Conservation (phyloP, 2,329 filamentous ascomycete genomes). For the Trichoderma koningii region DNA sequence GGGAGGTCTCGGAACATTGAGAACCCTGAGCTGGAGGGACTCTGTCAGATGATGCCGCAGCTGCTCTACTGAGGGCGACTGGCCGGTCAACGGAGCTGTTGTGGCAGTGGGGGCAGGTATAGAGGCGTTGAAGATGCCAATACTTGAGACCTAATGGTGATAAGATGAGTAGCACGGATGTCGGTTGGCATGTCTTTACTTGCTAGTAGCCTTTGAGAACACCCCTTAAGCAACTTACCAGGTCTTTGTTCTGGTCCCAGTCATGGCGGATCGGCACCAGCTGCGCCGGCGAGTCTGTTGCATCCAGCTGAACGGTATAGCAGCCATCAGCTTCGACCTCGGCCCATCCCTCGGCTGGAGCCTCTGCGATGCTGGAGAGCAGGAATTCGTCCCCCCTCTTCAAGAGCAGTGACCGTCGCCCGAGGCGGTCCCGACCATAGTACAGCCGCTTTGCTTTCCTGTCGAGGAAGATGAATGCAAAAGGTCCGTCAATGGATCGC, state of each 20-base stretch:
- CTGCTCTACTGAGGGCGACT: slow-evolving; percentile 53
- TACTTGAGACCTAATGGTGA: slow-evolving; percentile 51
- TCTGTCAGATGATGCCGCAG: slow-evolving; percentile 58
- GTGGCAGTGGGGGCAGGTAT: slow-evolving; percentile 41
- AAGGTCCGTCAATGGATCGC: slow-evolving; percentile 73
- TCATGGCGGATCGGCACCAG: slow-evolving; percentile 34
- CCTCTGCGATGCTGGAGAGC: slow-evolving; percentile 71
- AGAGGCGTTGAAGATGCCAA: slow-evolving; percentile 55
- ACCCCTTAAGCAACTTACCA: slow-evolving; percentile 47
- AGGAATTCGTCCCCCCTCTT: slow-evolving; percentile 54
- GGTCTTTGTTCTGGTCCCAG: slow-evolving; percentile 42
- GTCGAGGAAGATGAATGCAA: slow-evolving; percentile 86
- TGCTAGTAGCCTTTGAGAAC: not conserved
- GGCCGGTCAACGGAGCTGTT: slow-evolving; percentile 27
- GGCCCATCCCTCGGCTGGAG: slow-evolving; percentile 57
- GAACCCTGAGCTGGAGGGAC: slow-evolving; percentile 65
- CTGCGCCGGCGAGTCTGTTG: slow-evolving; percentile 9
- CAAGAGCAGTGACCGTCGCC: slow-evolving; percentile 77
- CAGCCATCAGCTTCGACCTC: slow-evolving; percentile 87
- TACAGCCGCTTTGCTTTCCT: slow-evolving; percentile 62
- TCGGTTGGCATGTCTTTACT: not conserved
- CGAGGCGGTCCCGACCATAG: slow-evolving; percentile 85
- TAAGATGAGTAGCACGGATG: slow-evolving; percentile 46
- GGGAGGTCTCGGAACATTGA: slow-evolving; percentile 64
- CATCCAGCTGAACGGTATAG: slow-evolving; percentile 63